Conservation (phyloP, 2,329 filamentous ascomycete genomes). For the Trichophyton verrucosum region DNA sequence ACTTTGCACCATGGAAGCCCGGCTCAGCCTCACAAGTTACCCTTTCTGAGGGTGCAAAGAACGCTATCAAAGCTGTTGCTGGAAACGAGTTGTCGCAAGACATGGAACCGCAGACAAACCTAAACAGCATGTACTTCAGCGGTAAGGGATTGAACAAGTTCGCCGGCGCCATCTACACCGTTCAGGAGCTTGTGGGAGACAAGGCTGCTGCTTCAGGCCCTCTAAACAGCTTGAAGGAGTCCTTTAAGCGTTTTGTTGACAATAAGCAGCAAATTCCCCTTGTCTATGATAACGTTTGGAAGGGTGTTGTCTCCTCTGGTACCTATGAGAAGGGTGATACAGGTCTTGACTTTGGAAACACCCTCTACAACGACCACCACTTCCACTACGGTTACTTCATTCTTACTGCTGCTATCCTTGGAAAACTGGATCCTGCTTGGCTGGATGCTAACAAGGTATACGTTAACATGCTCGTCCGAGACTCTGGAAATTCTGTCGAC, state of each 20-base stretch:
- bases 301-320: constrained; percentile 65
- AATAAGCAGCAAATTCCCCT: constrained; percentile 56
- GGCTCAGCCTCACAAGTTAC: constrained; percentile 24
- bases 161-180: constrained; percentile 53
- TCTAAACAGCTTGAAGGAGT: constrained; percentile 50
- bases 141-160: constrained; percentile 78
- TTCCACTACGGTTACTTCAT: constrained; percentile 74
- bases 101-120: constrained; percentile 58
- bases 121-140: constrained; percentile 84
- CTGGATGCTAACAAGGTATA: constrained; percentile 59
- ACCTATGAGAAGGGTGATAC: constrained; percentile 57
- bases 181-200: constrained; percentile 52
- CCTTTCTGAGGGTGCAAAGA: constrained; percentile 41
- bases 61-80: constrained; percentile 50
- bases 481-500: constrained; percentile 63
- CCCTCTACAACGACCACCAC: constrained; percentile 55
- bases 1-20: constrained; percentile 66
- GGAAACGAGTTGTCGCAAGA: constrained; percentile 63
- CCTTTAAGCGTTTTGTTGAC: constrained; percentile 52
- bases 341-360: constrained; percentile 78
- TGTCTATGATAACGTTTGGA: constrained; percentile 53
- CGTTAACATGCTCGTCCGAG: constrained; percentile 73
- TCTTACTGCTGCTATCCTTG: constrained; percentile 72
- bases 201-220: constrained; percentile 44
- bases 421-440: constrained; percentile 64